These are phyloP conservation scores for Buxus sempervirens DNA, from an alignment of 164 flowering plant species.

Conservation along the genomic window DNA sequence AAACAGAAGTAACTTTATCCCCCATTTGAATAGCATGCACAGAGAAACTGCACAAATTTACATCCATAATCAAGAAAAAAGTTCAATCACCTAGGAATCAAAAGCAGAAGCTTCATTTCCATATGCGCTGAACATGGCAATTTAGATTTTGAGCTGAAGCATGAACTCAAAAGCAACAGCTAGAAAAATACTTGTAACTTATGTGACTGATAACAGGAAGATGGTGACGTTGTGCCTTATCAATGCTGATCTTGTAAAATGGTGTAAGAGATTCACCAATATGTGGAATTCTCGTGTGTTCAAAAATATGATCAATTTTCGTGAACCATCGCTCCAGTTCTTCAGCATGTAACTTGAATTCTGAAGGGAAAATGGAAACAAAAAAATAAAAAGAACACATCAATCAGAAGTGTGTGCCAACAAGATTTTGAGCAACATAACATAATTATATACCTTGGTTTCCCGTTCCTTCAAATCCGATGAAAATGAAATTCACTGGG, in stretches of 20 bases:
- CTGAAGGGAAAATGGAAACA: conserved; percentile 28
- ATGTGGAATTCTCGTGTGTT: conserved; percentile 78
- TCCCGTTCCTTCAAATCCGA: conserved; percentile 98
- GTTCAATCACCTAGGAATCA: not conserved
- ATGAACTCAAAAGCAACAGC: conserved; percentile 1
- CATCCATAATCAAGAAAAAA: not conserved
- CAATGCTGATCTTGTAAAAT: conserved; percentile 64
- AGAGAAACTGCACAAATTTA: conserved; percentile 65
- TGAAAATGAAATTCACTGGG: conserved; percentile 90
- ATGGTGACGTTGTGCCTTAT: conserved; percentile 57
- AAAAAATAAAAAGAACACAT: not conserved
- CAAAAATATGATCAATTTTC: conserved; percentile 89
- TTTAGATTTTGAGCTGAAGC: not conserved
- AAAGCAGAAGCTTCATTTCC: not conserved
- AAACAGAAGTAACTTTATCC: conserved; percentile 81
- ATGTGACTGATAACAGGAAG: conserved; percentile 74
- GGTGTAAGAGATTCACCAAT: conserved; percentile 70
- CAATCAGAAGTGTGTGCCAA: not conserved
- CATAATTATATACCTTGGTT: conserved; percentile 56
- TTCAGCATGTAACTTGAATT: conserved; percentile 70
- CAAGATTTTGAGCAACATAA: not conserved
- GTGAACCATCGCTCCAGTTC: conserved; percentile 96
- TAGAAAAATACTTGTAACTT: conserved; percentile 67
- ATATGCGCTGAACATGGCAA: not conserved
- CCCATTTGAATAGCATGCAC: conserved; percentile 94